phyloP scores from a whole-genome alignment of 179 eudicot genomes.

The Pouteria campechiana region DNA sequence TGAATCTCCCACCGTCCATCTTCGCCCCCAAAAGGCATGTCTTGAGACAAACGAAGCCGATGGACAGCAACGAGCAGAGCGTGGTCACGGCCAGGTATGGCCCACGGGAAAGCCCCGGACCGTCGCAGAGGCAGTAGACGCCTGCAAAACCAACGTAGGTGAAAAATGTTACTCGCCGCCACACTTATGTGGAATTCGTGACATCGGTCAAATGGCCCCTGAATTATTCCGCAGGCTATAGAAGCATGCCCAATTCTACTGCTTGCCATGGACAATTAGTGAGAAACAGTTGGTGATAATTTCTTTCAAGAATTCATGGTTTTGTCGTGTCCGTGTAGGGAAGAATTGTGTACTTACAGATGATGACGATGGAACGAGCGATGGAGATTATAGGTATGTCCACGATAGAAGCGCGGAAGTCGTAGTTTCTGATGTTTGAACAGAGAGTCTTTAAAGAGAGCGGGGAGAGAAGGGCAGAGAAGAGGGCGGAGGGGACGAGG shows the following conservation, averaged over 20 bases:
- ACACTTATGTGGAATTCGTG: too few species aligned
- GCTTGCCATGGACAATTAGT: too few species aligned
- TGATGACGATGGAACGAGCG: conserved; percentile 51
- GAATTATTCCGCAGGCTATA: too few species aligned
- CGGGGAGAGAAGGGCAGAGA: conserved; percentile 56
- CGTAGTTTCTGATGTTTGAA: conserved; percentile 41
- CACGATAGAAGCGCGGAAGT: conserved; percentile 57
- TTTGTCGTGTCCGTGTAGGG: too few species aligned
- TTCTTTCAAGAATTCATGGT: too few species aligned
- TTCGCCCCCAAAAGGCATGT: conserved; percentile 60
- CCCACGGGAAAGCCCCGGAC: conserved; percentile 77
- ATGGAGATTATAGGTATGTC: conserved; percentile 84
- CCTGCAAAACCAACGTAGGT: conserved; percentile 34
- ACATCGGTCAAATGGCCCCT: too few species aligned
- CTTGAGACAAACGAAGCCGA: conserved; percentile 73
- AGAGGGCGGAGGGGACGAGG: conserved; percentile 58
- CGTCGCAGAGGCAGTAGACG: conserved; percentile 90
- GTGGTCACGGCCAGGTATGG: conserved; percentile 69
- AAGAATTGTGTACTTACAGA: conserved; percentile 44
- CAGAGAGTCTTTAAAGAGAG: conserved; percentile 24
- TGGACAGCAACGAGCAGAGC: conserved; percentile 49
- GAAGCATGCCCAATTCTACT: too few species aligned
- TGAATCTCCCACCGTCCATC: too few species aligned
- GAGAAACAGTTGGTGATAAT: too few species aligned
- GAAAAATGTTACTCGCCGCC: too few species aligned